Evolutionary conservation across 2,329 filamentous ascomycete genomes (phyloP).

Genomic region (Atkinsonella texensis): DNA sequence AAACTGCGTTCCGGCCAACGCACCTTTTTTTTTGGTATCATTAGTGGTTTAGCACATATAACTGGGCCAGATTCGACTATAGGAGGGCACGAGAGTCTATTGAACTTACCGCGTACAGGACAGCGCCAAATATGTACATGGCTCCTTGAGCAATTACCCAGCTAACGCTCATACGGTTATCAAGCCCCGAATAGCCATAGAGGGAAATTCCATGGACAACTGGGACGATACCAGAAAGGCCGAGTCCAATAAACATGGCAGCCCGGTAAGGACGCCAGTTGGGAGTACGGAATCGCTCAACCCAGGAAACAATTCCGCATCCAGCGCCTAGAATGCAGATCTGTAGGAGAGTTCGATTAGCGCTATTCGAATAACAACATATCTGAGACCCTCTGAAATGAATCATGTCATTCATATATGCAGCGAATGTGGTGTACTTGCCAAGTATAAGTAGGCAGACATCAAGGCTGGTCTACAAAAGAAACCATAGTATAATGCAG

Average conservation of each 20-base stretch:
- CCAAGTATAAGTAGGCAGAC: slow-evolving; percentile 62
- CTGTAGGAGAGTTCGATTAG: slow-evolving; percentile 27
- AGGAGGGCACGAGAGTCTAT: background rate
- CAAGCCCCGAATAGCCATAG: slow-evolving; percentile 55
- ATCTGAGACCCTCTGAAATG: background rate
- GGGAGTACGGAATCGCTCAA: slow-evolving; percentile 75
- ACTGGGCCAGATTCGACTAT: too few relatives aligned
- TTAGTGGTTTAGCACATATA: too few relatives aligned
- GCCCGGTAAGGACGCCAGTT: slow-evolving; percentile 76
- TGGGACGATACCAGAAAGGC: slow-evolving; percentile 71
- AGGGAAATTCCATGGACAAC: slow-evolving; percentile 62
- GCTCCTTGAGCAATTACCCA: slow-evolving; percentile 72
- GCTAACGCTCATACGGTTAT: slow-evolving; percentile 63
- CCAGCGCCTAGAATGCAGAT: slow-evolving; percentile 67
- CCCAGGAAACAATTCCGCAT: slow-evolving; percentile 64
- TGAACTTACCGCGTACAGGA: slow-evolving; percentile 64
- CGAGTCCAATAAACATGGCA: slow-evolving; percentile 79
- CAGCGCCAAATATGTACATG: slow-evolving; percentile 77
- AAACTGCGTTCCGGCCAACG: slow-evolving; percentile 72
- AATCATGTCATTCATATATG: background rate
- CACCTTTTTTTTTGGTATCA: slow-evolving; percentile 30
- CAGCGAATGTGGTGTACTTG: slow-evolving; percentile 26
- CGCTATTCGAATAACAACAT: background rate
- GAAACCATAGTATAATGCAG: slow-evolving; percentile 79
- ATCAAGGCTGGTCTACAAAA: slow-evolving; percentile 56